These are phyloP conservation scores for Solanum bukasovii DNA, from an alignment of 257 asterid species.

Conservation along the genomic window DNA sequence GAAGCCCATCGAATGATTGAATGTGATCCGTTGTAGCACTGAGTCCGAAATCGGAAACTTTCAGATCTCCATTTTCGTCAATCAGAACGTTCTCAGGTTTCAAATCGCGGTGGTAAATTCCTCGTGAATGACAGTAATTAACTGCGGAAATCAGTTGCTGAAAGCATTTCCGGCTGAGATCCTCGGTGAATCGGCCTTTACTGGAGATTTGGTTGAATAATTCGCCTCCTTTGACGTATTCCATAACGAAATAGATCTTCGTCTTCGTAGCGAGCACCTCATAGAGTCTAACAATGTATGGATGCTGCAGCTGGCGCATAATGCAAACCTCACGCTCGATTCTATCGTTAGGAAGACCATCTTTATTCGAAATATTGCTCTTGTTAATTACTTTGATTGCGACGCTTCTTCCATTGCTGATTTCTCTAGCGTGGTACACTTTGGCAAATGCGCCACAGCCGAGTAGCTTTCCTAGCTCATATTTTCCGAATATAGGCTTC, in stretches of 20 bases:
- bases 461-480: constrained; percentile 72
- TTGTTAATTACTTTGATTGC: constrained; percentile 67
- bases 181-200: constrained; percentile 59
- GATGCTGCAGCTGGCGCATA: constrained; percentile 60
- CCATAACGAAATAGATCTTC: constrained; percentile 65
- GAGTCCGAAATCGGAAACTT: constrained; percentile 82
- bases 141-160: constrained; percentile 83
- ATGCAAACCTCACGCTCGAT: constrained; percentile 70
- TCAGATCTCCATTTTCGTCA: constrained; percentile 73
- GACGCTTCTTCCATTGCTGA: constrained; percentile 57
- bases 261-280: constrained; percentile 74
- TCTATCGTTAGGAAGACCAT: constrained; percentile 13
- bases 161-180: constrained; percentile 49
- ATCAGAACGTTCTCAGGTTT: constrained; percentile 81
- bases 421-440: constrained; percentile 75
- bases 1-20: constrained; percentile 40
- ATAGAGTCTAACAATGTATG: constrained; percentile 43
- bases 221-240: constrained; percentile 84
- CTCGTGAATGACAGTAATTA: constrained; percentile 61
- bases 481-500: constrained; percentile 56
- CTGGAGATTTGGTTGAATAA: constrained; percentile 50
- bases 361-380: constrained; percentile 26
- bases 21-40: constrained; percentile 60
- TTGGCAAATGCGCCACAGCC: constrained; percentile 97
- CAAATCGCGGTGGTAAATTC: constrained; percentile 77